Evolutionary conservation across 2,329 filamentous ascomycete species (phyloP).

Genomic region (Talaromyces pinophilus): DNA sequence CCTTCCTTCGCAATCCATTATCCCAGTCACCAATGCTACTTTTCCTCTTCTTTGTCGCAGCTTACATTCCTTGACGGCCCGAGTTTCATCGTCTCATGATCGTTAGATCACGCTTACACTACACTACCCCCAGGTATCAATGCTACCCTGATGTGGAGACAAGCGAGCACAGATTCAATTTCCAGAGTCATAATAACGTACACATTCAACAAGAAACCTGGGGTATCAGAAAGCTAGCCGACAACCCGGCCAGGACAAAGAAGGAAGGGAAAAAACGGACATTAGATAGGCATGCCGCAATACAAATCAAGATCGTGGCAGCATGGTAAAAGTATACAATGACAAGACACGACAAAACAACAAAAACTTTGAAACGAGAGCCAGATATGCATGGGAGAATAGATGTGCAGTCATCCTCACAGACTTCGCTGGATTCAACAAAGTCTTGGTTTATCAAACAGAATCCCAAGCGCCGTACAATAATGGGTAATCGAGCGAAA

Average conservation of each 20-base stretch:
- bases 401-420: neutral
- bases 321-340: neutral
- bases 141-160: neutral
- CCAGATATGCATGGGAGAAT: constrained; percentile 7
- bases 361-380: neutral
- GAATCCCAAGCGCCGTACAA: constrained; percentile 8
- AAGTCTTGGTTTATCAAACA: neutral
- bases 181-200: constrained; percentile 9
- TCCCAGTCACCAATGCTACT: neutral
- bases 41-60: neutral
- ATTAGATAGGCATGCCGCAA: neutral
- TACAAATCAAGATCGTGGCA: neutral
- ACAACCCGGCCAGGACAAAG: constrained; percentile 15
- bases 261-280: neutral
- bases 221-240: constrained; percentile 25
- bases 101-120: neutral
- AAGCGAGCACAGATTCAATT: neutral
- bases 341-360: constrained; percentile 1
- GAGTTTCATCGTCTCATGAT: neutral
- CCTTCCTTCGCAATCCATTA: neutral
- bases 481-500: neutral
- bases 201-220: constrained; percentile 17
- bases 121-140: neutral
- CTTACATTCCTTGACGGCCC: neutral
- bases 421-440: constrained; percentile 4